phyloP scores from a whole-genome alignment of 257 asterid species.

The Plantago elongata region DNA sequence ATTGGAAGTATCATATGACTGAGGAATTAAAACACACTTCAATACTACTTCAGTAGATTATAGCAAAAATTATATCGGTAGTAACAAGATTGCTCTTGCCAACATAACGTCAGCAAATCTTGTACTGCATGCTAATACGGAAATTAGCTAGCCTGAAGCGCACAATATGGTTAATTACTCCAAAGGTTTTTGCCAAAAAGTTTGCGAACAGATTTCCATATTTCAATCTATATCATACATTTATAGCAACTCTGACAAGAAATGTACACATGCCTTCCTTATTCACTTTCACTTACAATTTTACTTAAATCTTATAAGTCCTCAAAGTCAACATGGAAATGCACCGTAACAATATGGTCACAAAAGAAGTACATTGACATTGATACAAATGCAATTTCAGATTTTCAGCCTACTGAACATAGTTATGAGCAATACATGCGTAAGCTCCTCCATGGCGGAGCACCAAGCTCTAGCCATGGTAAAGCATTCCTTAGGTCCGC shows the following conservation, averaged over 20 bases:
- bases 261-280: too few species aligned
- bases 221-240: neutral
- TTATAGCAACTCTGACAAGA: neutral
- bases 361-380: too few species aligned
- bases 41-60: neutral
- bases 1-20: constrained; percentile 4
- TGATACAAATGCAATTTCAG: neutral
- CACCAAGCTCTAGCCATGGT: too few species aligned
- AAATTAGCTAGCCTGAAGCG: neutral
- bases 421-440: neutral
- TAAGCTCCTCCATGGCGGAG: too few species aligned
- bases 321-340: too few species aligned
- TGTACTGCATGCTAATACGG: neutral
- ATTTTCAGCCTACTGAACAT: neutral
- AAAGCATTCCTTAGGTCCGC: too few species aligned
- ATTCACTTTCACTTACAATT: too few species aligned
- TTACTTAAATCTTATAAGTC: too few species aligned
- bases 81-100: neutral
- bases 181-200: neutral
- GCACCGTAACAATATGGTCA: too few species aligned
- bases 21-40: neutral
- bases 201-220: neutral
- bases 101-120: neutral
- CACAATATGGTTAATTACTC: neutral
- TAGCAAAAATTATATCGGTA: neutral